Evolutionary conservation across 2,329 filamentous ascomycete genomes (phyloP).

Genomic region (Cercospora sesami): DNA sequence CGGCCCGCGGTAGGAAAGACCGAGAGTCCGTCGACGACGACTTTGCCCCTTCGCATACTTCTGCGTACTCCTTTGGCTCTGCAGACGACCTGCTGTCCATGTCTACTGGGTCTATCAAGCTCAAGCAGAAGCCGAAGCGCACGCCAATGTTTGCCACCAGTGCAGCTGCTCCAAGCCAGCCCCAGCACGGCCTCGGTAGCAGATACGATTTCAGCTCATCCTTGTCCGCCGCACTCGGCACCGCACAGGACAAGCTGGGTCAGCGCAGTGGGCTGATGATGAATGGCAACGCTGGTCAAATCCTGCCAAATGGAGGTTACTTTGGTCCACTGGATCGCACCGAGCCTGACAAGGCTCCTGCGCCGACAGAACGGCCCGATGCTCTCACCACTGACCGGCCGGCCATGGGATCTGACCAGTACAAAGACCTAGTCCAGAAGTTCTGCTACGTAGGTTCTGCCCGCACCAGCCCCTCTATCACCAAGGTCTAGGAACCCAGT

Average conservation of each 20-base stretch:
- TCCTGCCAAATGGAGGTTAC: slow-evolving; percentile 44
- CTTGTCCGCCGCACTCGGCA: slow-evolving; percentile 75
- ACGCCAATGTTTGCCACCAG: slow-evolving; percentile 57
- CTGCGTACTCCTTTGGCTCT: slow-evolving; percentile 48
- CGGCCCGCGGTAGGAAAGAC: slow-evolving; percentile 52
- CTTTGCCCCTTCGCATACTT: slow-evolving; percentile 59
- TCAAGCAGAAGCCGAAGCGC: slow-evolving; percentile 68
- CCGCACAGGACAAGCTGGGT: slow-evolving; percentile 64
- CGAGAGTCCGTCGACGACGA: slow-evolving; percentile 61
- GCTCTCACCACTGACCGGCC: slow-evolving; percentile 62
- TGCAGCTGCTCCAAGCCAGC: slow-evolving; percentile 44
- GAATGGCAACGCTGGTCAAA: slow-evolving; percentile 35
- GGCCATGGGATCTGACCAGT: slow-evolving; percentile 79
- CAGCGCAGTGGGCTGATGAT: slow-evolving; percentile 54
- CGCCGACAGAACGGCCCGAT: slow-evolving; percentile 48
- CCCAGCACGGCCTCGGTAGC: slow-evolving; percentile 71
- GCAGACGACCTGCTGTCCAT: slow-evolving; percentile 57
- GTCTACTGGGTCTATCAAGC: slow-evolving; percentile 58
- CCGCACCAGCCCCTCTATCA: slow-evolving; percentile 36
- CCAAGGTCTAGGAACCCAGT: slow-evolving; percentile 30
- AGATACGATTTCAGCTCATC: slow-evolving; percentile 97
- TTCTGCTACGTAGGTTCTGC: slow-evolving; percentile 97
- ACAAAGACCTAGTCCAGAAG: slow-evolving; percentile 96
- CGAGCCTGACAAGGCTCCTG: slow-evolving; percentile 34
- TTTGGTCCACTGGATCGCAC: slow-evolving; percentile 41